Evolutionary conservation across 2,329 filamentous ascomycete genomes (phyloP), one percentile per base, ranked within the genome.

Genomic region (Apiospora aurea): DNA sequence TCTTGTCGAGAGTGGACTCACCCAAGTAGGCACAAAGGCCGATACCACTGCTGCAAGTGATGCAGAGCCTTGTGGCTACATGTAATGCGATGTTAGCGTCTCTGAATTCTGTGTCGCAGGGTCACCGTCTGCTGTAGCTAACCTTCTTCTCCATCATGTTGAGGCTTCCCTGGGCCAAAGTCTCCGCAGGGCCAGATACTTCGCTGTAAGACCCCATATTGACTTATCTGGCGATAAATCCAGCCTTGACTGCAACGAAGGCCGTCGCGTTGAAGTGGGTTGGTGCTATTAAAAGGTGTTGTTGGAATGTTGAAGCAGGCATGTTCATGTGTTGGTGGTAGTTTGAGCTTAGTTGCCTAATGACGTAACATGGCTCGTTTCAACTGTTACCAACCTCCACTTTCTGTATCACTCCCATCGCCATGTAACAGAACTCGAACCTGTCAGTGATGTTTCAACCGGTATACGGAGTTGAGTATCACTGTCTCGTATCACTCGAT

Each of bases 11-110:
- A 53, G 57, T 46, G 16, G 18, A 76, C 78, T 75, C 69, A 80
- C 79, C 75, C 74, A 79, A 41, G 79, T 76, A 4, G 79, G 79
- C 21, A 79, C 74, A 57, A 80, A 78, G 38, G 79, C 78, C n/a
- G 78, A 76, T 8, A 79, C 18, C 1, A 80, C 71, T 24, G 79
- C 74, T 4, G 77, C 76, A 4, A 79, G 73, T 2, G 79, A 79
- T 21, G 77, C 75, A n/a, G 79, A 79, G 24, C 75, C 77, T 34
- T 77, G 75, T 8, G 76, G 75, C 78, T 79, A 18, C 43, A 29
- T 68, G 16, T 47, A 11, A 5, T 66, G 2, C 16, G 3, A 34
- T 34, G 34, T 61, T 16, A 61, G 53, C 53, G 26, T 34, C 26
- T 34, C 41, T 47, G n/a, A 29, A 47, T 13, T 34, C 6, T 14